These are phyloP conservation scores for Eucalyptus lansdowneana DNA, from an alignment of 345 rosid species.

Conservation along the genomic window DNA sequence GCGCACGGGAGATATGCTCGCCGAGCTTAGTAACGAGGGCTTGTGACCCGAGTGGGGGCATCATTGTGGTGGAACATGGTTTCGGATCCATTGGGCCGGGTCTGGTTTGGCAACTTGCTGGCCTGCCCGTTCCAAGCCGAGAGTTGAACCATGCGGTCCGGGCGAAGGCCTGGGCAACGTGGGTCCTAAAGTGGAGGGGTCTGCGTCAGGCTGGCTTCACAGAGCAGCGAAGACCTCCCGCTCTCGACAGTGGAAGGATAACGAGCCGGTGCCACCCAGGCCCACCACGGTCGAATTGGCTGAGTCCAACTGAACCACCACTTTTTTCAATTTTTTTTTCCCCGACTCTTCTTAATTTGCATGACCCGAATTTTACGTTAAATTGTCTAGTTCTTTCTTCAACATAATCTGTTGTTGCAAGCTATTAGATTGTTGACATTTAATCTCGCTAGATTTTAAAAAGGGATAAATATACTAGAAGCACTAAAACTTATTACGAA, in stretches of 20 bases:
- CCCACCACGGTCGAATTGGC: neutral
- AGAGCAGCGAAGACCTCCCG: constrained; percentile 31
- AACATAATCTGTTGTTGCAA: no score
- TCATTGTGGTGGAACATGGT: neutral
- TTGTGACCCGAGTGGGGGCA: constrained; percentile 10
- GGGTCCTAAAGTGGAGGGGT: constrained; percentile 10
- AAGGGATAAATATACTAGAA: no score
- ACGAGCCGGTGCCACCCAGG: neutral
- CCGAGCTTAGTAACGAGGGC: constrained; percentile 7
- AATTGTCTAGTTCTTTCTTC: no score
- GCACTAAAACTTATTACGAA: no score
- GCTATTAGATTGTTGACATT: no score
- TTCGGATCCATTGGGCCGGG: neutral
- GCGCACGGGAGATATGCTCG: fast-evolving
- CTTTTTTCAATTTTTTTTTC: neutral
- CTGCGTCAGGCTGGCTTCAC: constrained; percentile 41
- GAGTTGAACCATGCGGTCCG: neutral
- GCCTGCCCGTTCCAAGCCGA: constrained; percentile 23
- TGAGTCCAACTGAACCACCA: neutral
- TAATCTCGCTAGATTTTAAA: no score
- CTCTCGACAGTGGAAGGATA: constrained; percentile 28
- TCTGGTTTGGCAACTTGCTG: neutral
- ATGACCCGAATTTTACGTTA: no score
- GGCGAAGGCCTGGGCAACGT: neutral
- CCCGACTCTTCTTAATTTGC: no score